These are phyloP conservation scores for Nakaseomyces uthaithaninus DNA, from an alignment of 1,139 yeast genomes.

Conservation along the genomic window DNA sequence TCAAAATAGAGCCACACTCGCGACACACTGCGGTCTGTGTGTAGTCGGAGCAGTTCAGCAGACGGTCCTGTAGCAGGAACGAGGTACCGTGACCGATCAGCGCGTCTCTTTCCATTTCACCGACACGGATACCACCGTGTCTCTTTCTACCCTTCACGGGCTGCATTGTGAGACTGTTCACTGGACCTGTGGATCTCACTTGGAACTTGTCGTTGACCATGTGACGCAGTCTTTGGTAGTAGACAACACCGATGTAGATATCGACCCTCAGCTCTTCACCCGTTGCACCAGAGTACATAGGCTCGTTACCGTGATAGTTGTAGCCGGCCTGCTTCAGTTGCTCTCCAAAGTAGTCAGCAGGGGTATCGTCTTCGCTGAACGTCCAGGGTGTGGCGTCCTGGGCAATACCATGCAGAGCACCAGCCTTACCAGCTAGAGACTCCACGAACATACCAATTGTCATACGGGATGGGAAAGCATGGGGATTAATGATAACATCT, in stretches of 20 bases:
- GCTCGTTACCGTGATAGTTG: slow-evolving; percentile 97
- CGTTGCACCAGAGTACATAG: slow-evolving; percentile 97
- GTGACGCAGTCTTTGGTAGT: slow-evolving; percentile 96
- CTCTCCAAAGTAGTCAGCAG: slow-evolving; percentile 95
- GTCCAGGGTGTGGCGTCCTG: slow-evolving; percentile 98
- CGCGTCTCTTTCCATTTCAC: slow-evolving; percentile 99
- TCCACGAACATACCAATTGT: slow-evolving; percentile 99
- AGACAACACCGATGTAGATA: slow-evolving; percentile 92
- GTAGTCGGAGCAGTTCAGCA: slow-evolving; percentile 92
- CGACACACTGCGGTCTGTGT: slow-evolving; percentile 87
- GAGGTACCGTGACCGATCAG: slow-evolving; percentile 99
- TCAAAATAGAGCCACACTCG: slow-evolving; percentile 83
- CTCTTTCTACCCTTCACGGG: slow-evolving; percentile 99
- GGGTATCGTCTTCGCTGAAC: slow-evolving; percentile 85
- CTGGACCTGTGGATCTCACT: slow-evolving; percentile 98
- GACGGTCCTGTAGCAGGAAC: slow-evolving; percentile 85
- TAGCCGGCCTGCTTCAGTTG: slow-evolving; percentile 83
- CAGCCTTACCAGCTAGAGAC: slow-evolving; percentile 95
- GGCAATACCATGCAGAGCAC: slow-evolving; percentile 95
- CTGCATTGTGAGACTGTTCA: slow-evolving; percentile 93
- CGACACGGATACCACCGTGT: slow-evolving; percentile 98
- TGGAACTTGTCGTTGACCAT: slow-evolving; percentile 99
- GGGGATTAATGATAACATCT: slow-evolving; percentile 94
- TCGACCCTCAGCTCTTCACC: slow-evolving; percentile 97
- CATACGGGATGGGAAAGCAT: slow-evolving; percentile 99